phyloP scores from a whole-genome alignment of 192 early-diverging fungal genomes.

The Umbelopsis isabellina region DNA sequence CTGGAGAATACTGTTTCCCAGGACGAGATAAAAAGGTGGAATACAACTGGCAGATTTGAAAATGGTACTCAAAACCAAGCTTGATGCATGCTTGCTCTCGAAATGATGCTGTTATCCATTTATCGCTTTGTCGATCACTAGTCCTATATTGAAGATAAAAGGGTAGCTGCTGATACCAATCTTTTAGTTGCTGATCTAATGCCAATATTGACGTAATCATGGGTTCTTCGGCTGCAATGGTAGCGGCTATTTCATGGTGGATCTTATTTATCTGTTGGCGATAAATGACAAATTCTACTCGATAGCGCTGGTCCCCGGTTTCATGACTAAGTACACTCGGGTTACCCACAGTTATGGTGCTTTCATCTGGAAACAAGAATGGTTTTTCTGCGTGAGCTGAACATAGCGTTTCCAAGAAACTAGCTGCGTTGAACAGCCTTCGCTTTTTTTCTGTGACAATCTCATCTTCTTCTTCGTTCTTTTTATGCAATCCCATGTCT shows the following conservation, averaged over 20 bases:
- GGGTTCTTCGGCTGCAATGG: constrained; percentile 24
- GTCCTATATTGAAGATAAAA: constrained; percentile 33
- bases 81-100: constrained; percentile 44
- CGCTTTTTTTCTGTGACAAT: constrained; percentile 20
- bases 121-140: constrained; percentile 6
- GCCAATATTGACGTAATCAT: constrained; percentile 28
- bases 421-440: constrained; percentile 25
- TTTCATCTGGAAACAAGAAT: constrained; percentile 28
- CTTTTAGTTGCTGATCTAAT: constrained; percentile 30
- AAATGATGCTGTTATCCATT: constrained; percentile 33
- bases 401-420: constrained; percentile 33
- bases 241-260: constrained; percentile 34
- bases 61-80: constrained; percentile 43
- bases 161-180: constrained; percentile 34
- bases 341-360: constrained; percentile 17
- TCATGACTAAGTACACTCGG: constrained; percentile 28
- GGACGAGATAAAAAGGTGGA: constrained; percentile 30
- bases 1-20: constrained; percentile 19
- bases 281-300: constrained; percentile 41
- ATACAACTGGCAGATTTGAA: constrained; percentile 39
- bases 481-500: constrained; percentile 36
- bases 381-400: constrained; percentile 41
- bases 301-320: constrained; percentile 31
- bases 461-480: constrained; percentile 13
- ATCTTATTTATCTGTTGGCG: constrained; percentile 37